Percentiles rank a stretch among this genome's conserved stretches.
phyloP scores from a whole-genome alignment of 2,329 filamentous ascomycete genomes.

The Xylaria polymorpha region DNA sequence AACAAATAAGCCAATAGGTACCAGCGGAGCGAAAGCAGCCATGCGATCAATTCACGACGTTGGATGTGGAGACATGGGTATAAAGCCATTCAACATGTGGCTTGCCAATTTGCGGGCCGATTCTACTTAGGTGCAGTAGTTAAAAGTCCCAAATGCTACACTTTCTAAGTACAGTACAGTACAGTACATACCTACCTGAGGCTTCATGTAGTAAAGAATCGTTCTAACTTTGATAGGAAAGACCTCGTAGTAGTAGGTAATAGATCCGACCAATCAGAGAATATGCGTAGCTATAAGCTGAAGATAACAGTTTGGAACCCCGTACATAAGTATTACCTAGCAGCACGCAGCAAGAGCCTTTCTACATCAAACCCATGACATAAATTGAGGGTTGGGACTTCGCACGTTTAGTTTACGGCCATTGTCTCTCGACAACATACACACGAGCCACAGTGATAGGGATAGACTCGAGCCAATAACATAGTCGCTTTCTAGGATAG shows the following conservation, averaged over 20 bases:
- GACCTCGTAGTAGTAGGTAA: not conserved
- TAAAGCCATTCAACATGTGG: slow-evolving; percentile 1
- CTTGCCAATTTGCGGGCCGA: not conserved
- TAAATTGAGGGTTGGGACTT: not conserved
- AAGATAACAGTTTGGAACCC: not conserved
- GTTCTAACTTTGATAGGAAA: not conserved
- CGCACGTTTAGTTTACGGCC: not conserved
- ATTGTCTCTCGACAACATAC: not conserved
- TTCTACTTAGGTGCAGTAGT: not conserved
- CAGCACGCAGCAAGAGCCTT: not conserved
- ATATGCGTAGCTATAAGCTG: not conserved
- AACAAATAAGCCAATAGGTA: not conserved
- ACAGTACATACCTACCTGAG: too few relatives aligned
- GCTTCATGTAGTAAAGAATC: not conserved
- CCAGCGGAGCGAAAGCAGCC: slow-evolving; percentile 8
- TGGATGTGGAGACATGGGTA: not conserved
- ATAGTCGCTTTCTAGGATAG: not conserved
- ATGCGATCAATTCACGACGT: not conserved
- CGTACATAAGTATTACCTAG: not conserved
- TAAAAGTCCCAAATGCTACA: too few relatives aligned
- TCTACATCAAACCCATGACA: not conserved
- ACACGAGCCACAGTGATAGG: not conserved
- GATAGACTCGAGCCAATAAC: slow-evolving; percentile 1
- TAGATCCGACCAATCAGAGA: slow-evolving; percentile 1
- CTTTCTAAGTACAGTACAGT: too few relatives aligned